Evolutionary conservation across 2,329 filamentous ascomycete genomes (phyloP), one percentile per base, ranked within the genome.

Genomic region (Penicillium polonicum): DNA sequence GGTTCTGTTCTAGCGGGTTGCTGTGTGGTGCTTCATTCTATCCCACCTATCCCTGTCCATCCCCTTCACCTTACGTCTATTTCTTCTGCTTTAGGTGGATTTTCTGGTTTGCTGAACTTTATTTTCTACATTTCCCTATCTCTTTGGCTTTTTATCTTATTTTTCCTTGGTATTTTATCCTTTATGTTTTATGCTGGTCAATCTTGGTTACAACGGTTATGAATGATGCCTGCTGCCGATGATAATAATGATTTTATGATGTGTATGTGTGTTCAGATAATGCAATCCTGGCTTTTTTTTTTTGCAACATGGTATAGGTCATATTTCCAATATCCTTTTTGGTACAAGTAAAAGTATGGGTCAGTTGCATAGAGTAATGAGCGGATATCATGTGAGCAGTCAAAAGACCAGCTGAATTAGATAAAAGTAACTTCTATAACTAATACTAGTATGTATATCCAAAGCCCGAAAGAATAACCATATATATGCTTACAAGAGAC

Each of bases 1-100:
- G 35, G 63, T 66, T 19, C 63, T 72, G 48, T 61, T 62, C 35
- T 72, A 59, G 63, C 17, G 17, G 17, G 48, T 43, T 36, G 36
- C 39, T 41, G 33, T 25, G 13, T 29, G 48, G 5, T 52, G 21
- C n/a, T 44, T 21, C 43, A 6, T 36, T 29, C 33, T 38, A 39
- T 27, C 8, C 19, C 25, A 2, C 35, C 19, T 44, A 23, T 33
- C 15, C 23, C 21, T 2, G 2, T 13, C 13, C 9, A 13, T 36
- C 4, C 17, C 33, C 17, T 51, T 55, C 9, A 19, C 2, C 6
- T 48, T 48, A 25, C 19, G 13, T 12, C 29, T 25, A 35, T 35
- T 25, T 13, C 13, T 48, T 48, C 15, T 48, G 45, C 15, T 17
- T 23, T 21, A 15, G 45, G 10, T n/a, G 31, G 33, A 10, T 44